phyloP scores from a whole-genome alignment of 2,329 filamentous ascomycete genomes.

The Neopestalotiopsis clavispora region DNA sequence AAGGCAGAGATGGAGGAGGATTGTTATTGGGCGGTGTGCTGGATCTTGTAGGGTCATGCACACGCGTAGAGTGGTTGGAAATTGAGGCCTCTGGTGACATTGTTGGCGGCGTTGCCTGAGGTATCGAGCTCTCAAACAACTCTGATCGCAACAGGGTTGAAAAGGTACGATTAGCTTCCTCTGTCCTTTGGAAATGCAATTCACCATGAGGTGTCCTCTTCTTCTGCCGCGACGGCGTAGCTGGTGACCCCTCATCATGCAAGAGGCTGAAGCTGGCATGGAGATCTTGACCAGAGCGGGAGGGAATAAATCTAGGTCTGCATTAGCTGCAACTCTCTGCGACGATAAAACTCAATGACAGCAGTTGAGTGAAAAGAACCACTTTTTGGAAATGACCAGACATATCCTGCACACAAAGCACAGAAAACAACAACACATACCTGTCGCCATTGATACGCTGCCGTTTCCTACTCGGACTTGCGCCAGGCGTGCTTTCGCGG shows the following conservation, averaged over 20 bases:
- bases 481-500: slow-evolving; percentile 56
- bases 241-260: slow-evolving; percentile 90
- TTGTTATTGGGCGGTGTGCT: slow-evolving; percentile 81
- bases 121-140: slow-evolving; percentile 88
- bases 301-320: slow-evolving; percentile 83
- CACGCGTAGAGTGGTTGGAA: slow-evolving; percentile 57
- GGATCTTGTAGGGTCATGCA: slow-evolving; percentile 71
- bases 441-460: slow-evolving; percentile 66
- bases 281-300: slow-evolving; percentile 88
- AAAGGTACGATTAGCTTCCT: slow-evolving; percentile 94
- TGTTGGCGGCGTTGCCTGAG: slow-evolving; percentile 73
- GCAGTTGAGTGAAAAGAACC: background rate
- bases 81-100: slow-evolving; percentile 62
- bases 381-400: background rate
- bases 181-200: slow-evolving; percentile 91
- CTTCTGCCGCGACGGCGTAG: slow-evolving; percentile 84
- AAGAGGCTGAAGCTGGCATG: slow-evolving; percentile 91
- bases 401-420: background rate
- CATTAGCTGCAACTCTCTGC: slow-evolving; percentile 31
- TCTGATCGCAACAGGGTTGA: slow-evolving; percentile 87
- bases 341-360: slow-evolving; percentile 22
- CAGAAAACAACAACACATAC: slow-evolving; percentile 41
- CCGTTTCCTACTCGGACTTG: slow-evolving; percentile 62
- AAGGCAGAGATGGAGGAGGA: slow-evolving; percentile 66
- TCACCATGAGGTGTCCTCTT: slow-evolving; percentile 87